Evolutionary conservation across 1,284 basidiomycete species (phyloP).

Genomic region (Exsudoporus floridanus): DNA sequence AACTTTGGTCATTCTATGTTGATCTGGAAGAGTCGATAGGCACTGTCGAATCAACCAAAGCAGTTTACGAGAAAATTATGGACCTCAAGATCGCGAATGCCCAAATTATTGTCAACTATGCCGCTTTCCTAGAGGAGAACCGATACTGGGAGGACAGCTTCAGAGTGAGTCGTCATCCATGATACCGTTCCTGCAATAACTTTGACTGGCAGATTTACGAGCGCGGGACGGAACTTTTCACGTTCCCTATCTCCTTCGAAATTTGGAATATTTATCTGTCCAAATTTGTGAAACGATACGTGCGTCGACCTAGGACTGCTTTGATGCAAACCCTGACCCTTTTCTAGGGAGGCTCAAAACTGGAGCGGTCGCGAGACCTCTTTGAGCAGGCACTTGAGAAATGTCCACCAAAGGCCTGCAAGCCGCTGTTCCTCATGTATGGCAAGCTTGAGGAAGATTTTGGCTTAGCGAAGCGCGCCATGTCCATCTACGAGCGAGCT

Average conservation of each 20-base stretch:
- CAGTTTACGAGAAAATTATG: conserved; percentile 95
- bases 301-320: conserved; percentile 41
- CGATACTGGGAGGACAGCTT: conserved; percentile 98
- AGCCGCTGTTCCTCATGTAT: conserved; percentile 95
- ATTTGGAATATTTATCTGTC: conserved; percentile 99
- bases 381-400: conserved; percentile 98
- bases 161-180: conserved; percentile 66
- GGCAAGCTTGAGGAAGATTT: conserved; percentile 92
- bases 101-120: conserved; percentile 96
- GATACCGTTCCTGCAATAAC: conserved; percentile 1
- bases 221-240: conserved; percentile 95
- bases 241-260: conserved; percentile 97
- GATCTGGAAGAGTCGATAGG: conserved; percentile 97
- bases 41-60: conserved; percentile 88
- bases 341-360: conserved; percentile 80
- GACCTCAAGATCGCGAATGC: conserved; percentile 99
- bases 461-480: conserved; percentile 93
- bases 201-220: conserved; percentile 75
- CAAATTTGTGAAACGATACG: conserved; percentile 97
- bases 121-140: conserved; percentile 95
- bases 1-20: conserved; percentile 98
- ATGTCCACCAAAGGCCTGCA: conserved; percentile 93
- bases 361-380: conserved; percentile 93
- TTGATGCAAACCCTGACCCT: conserved; percentile 5
- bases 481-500: conserved; percentile 95